Conservation (phyloP, 345 rosid genomes). For the Citrus unshiu region DNA sequence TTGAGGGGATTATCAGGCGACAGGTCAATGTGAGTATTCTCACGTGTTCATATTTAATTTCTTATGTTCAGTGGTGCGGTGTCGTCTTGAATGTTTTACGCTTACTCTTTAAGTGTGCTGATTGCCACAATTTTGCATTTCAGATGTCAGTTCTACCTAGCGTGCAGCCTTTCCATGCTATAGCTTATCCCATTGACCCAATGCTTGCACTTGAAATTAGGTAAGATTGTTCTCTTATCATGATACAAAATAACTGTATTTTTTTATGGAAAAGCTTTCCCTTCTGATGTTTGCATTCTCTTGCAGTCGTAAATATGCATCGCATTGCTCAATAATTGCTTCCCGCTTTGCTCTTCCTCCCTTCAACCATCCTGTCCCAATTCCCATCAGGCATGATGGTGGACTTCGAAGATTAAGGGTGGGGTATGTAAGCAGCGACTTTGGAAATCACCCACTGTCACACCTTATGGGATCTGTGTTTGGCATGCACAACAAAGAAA, state of each 20-base stretch:
- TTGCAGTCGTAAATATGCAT: constrained; percentile 91
- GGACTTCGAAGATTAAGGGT: constrained; percentile 72
- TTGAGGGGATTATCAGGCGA: constrained; percentile 80
- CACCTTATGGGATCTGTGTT: constrained; percentile 99
- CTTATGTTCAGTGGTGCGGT: not conserved
- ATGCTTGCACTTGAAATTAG: constrained; percentile 97
- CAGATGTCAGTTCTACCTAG: constrained; percentile 95
- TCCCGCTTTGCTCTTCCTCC: constrained; percentile 79
- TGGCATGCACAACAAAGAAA: constrained; percentile 92
- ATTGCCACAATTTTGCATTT: constrained; percentile 6
- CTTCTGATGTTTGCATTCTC: not conserved
- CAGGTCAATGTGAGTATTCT: constrained; percentile 66
- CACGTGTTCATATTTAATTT: not conserved
- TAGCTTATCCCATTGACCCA: constrained; percentile 95
- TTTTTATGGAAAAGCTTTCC: not conserved
- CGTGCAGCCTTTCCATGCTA: constrained; percentile 98
- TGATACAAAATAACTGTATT: not conserved
- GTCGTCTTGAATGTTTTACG: not conserved
- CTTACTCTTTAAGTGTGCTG: not conserved
- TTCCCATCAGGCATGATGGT: constrained; percentile 59
- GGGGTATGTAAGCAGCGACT: constrained; percentile 98
- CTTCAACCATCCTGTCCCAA: constrained; percentile 62
- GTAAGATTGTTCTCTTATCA: constrained; percentile 28
- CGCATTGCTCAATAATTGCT: constrained; percentile 85
- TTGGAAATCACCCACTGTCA: constrained; percentile 95